Evolutionary conservation across 2,329 filamentous ascomycete species (phyloP).

Genomic region (Colletotrichum sublineola): DNA sequence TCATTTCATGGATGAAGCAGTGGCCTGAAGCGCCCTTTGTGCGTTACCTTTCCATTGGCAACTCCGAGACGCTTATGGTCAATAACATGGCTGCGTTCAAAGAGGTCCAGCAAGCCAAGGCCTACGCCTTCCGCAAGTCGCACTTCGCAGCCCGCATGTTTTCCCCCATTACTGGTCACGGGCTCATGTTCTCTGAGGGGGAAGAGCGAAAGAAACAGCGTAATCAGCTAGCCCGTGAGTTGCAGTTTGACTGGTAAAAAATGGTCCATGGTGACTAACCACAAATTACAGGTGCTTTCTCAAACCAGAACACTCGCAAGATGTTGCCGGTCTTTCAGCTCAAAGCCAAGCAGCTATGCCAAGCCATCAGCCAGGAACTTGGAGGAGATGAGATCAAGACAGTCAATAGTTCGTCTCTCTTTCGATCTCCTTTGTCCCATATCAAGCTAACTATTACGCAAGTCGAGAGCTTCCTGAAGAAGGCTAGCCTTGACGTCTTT

Average conservation of each 20-base stretch:
- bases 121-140: conserved; percentile 56
- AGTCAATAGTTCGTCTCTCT: conserved; percentile 46
- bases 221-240: conserved; percentile 48
- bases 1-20: conserved; percentile 50
- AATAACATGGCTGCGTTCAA: conserved; percentile 54
- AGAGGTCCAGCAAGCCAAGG: conserved; percentile 55
- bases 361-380: conserved; percentile 49
- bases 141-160: conserved; percentile 50
- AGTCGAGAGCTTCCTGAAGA: conserved; percentile 49
- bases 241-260: too few species aligned
- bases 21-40: conserved; percentile 55
- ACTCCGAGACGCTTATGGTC: conserved; percentile 54
- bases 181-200: conserved; percentile 55
- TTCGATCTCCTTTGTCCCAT: not conserved
- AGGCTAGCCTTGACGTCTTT: conserved; percentile 52
- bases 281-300: conserved; percentile 49
- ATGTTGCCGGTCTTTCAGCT: conserved; percentile 54
- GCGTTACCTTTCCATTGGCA: conserved; percentile 53
- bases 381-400: conserved; percentile 42
- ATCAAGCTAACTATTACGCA: not conserved
- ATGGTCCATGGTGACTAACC: not conserved
- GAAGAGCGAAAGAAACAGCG: conserved; percentile 52
- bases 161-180: conserved; percentile 52
- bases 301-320: conserved; percentile 52
- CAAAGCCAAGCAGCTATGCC: conserved; percentile 49